phyloP scores from a whole-genome alignment of 257 asterid species.

The Penstemon barbatus region DNA sequence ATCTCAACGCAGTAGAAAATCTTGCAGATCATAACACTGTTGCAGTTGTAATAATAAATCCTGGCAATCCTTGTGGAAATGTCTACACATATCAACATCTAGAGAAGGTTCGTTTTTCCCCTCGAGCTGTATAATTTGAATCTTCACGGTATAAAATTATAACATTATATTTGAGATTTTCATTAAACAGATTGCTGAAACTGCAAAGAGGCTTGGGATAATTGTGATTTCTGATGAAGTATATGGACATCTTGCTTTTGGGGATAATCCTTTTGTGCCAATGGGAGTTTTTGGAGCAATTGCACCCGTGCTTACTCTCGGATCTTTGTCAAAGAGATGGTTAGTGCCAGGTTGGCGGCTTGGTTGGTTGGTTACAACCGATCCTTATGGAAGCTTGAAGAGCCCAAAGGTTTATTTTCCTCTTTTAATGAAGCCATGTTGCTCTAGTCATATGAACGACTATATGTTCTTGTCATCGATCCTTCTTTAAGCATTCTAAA shows the following conservation, averaged over 20 bases:
- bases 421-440: background rate
- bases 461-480: too few species aligned
- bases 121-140: background rate
- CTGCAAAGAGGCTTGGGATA: conserved; percentile 63
- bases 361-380: conserved; percentile 82
- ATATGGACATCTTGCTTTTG: conserved; percentile 84
- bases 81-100: conserved; percentile 67
- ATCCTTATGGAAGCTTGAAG: conserved; percentile 56
- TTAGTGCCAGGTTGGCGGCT: conserved; percentile 95
- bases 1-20: conserved; percentile 58
- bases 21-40: conserved; percentile 79
- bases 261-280: conserved; percentile 69
- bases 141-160: too few species aligned
- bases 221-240: conserved; percentile 83
- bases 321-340: conserved; percentile 91
- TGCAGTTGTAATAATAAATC: conserved; percentile 76
- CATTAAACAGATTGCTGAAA: conserved; percentile 60
- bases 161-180: too few species aligned
- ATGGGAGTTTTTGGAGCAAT: conserved; percentile 80
- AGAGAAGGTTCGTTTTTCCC: conserved; percentile 45
- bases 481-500: background rate
- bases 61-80: conserved; percentile 93
- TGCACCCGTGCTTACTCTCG: conserved; percentile 75
- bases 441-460: too few species aligned
- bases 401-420: conserved; percentile 57